Conservation (phyloP, 139 green algal genomes). For the Eudorina sp. region DNA sequence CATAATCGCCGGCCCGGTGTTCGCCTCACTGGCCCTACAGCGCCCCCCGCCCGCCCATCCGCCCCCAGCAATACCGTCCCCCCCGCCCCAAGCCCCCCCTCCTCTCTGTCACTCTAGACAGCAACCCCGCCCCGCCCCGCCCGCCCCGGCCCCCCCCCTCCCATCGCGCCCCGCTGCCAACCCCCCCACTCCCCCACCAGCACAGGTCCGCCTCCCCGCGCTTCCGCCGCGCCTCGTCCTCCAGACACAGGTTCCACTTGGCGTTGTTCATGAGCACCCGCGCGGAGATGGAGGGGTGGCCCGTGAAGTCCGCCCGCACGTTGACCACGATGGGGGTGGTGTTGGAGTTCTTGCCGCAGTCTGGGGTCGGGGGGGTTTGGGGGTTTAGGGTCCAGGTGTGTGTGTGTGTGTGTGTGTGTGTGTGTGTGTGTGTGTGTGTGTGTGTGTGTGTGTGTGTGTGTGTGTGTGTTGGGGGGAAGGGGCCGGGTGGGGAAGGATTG, state of each 20-base stretch:
- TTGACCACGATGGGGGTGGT: conserved; percentile 70
- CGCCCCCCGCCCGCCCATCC: too few species aligned
- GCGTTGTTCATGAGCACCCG: conserved; percentile 73
- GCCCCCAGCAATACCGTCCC: neutral
- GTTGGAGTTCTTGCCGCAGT: conserved; percentile 77
- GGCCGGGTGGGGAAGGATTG: too few species aligned
- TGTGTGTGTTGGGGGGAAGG: too few species aligned
- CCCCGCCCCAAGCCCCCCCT: neutral
- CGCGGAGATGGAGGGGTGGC: conserved; percentile 67
- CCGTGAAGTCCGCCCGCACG: conserved; percentile 65
- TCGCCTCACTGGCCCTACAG: too few species aligned
- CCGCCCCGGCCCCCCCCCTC: neutral
- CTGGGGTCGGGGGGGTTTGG: conserved; percentile 22
- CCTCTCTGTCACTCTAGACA: neutral
- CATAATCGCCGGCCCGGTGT: too few species aligned
- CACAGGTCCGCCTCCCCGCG: conserved; percentile 75
- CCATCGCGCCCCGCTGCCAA: neutral
- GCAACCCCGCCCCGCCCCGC: neutral
- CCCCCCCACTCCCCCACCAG: conserved; percentile 65
- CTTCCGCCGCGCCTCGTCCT: conserved; percentile 59
- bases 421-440: too few species aligned
- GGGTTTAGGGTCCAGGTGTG: too few species aligned
- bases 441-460: too few species aligned
- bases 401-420: too few species aligned
- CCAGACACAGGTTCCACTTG: conserved; percentile 80